Percentiles rank a stretch among this genome's conserved stretches.
These are phyloP conservation scores for Ceratocystis albifundus DNA, from an alignment of 2,329 filamentous ascomycete species.

Conservation along the genomic window DNA sequence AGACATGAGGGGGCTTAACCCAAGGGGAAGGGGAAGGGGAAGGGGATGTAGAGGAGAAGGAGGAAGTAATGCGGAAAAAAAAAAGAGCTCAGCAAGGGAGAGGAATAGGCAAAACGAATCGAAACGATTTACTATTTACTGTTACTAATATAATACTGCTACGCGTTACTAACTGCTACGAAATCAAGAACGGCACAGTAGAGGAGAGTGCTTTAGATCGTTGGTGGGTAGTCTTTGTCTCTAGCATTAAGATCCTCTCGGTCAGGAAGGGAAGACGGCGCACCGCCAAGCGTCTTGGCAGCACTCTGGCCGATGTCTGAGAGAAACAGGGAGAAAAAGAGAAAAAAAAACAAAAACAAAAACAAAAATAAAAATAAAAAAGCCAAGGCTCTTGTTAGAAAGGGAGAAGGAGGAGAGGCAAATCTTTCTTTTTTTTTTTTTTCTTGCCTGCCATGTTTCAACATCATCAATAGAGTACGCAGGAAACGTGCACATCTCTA, in stretches of 20 bases:
- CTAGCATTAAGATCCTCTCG: neutral
- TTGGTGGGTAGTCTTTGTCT: neutral
- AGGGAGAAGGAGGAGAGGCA: neutral
- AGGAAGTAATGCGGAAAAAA: no score
- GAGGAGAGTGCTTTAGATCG: neutral
- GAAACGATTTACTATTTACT: no score
- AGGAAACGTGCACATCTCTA: neutral
- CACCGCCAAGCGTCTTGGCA: constrained; percentile 8
- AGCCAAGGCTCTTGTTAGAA: neutral
- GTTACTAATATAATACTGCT: no score
- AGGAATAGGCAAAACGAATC: no score
- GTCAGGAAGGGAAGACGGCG: neutral
- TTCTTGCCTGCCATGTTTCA: neutral
- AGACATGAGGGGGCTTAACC: neutral
- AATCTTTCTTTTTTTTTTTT: no score
- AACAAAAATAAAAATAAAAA: no score
- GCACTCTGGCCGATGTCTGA: neutral
- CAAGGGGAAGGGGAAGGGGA: neutral
- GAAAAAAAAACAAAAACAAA: no score
- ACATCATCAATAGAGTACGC: neutral
- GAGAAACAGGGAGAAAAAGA: neutral
- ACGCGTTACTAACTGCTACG: no score
- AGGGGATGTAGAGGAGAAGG: neutral
- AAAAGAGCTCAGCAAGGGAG: neutral
- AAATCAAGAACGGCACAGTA: neutral